phyloP scores from a whole-genome alignment of 495 filamentous ascomycete species.

The Chlorociboria aeruginascens region DNA sequence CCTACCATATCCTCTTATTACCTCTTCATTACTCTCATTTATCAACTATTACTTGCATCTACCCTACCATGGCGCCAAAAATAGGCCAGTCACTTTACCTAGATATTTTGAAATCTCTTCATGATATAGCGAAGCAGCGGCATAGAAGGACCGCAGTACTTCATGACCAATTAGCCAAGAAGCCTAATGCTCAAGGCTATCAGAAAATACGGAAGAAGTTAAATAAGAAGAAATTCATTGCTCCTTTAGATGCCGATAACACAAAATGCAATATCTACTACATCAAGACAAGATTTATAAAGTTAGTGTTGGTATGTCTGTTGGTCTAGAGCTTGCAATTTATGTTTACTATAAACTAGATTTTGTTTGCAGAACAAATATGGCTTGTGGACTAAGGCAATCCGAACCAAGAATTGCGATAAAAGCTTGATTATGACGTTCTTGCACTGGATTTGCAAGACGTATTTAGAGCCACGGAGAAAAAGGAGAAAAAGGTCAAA shows the following conservation, averaged over 20 bases:
- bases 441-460: constrained; percentile 5
- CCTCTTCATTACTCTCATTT: too few relatives aligned
- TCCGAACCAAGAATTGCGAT: constrained; percentile 3
- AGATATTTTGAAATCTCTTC: constrained; percentile 7
- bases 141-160: constrained; percentile 3
- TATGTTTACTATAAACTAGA: constrained; percentile 5
- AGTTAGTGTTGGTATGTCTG: background rate
- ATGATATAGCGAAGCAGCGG: constrained; percentile 2
- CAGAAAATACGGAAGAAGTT: background rate
- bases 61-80: too few relatives aligned
- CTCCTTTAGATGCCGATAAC: constrained; percentile 2
- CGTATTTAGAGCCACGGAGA: background rate
- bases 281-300: constrained; percentile 10
- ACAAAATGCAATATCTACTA: constrained; percentile 15
- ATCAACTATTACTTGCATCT: too few relatives aligned
- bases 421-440: constrained; percentile 12
- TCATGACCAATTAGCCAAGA: constrained; percentile 7
- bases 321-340: background rate
- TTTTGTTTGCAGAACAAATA: background rate
- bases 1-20: background rate
- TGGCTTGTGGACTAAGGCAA: constrained; percentile 3
- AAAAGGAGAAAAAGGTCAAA: constrained; percentile 3
- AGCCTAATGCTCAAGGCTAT: constrained; percentile 7
- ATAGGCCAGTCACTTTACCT: too few relatives aligned
- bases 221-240: constrained; percentile 3